Evolutionary conservation across 1,284 basidiomycete species (phyloP), one percentile per base, ranked within the genome.

Genomic region (Cryptococcus wingfieldii): DNA sequence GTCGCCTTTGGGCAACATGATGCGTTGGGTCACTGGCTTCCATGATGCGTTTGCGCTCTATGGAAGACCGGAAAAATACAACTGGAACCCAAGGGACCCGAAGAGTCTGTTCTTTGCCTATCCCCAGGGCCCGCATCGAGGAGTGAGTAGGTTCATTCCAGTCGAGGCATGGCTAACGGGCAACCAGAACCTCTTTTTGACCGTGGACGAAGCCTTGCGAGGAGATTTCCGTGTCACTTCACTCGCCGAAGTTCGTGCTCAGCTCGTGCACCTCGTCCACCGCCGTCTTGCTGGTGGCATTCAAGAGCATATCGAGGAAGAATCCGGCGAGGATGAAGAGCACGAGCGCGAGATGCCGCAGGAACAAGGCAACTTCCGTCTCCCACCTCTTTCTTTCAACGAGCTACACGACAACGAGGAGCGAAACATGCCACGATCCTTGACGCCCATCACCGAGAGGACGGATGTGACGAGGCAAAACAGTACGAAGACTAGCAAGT

Each of bases 11-110:
- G 82, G 83, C 46, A 92, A 94, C 75, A 95, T 98, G 90, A 81
- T 98, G 64, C 88, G 87, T 72, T 98, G 95, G 94, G 80, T 96
- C 52, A 85, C 93, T 56, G 31, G 83, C 16, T 80, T 93, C 49
- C 91, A 95, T 68, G 91, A 95, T 72, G 85, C 86, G 1, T 93
- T 92, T 72, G 81, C 82, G 60, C 80, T 96, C 31, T 94, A 95
- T 72, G 93, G 93, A 38, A 83, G 78, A 41, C 90, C 91, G 1
- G 81, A 83, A 19, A 78, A 81, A 37, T 95, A 93, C 79, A 86
- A 83, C 47, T 96, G 90, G 88, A 88, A 96, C 67, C 88, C 88
- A 56, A 82, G 86, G 18, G 86, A 94, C 72, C 81, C 84, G 0
- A 61, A 52, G 31, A 71, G 69, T 50, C 57, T 77, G 16, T 74